Conservation (phyloP, 805 yeast genomes). For the Kodamaea kaohsiungensis region DNA sequence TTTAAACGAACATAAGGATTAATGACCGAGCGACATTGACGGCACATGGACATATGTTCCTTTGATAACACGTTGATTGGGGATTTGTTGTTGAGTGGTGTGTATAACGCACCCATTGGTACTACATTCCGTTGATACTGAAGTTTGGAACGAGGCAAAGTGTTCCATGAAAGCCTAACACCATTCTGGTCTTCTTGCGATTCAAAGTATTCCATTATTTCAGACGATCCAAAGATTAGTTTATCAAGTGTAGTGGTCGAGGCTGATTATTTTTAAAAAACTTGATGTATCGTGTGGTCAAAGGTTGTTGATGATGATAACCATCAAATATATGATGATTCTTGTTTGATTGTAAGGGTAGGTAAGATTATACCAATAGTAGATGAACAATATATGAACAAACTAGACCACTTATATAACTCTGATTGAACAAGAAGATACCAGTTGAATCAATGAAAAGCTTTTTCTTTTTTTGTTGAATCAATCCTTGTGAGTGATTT, state of each 20-base stretch:
- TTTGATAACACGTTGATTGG: constrained; percentile 38
- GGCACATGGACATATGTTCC: constrained; percentile 48
- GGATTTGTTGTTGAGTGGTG: constrained; percentile 54
- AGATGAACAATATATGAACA: neutral
- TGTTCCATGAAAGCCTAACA: constrained; percentile 73
- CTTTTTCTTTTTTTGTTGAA: neutral
- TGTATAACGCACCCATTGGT: constrained; percentile 58
- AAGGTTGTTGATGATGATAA: neutral
- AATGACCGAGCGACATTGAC: constrained; percentile 53
- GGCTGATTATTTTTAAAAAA: neutral
- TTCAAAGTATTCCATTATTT: constrained; percentile 44
- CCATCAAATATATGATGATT: neutral
- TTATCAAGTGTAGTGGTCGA: neutral
- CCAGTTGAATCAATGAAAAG: neutral
- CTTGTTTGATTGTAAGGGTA: neutral
- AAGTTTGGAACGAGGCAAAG: constrained; percentile 53
- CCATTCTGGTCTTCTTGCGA: constrained; percentile 71
- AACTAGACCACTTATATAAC: neutral
- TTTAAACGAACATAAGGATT: constrained; percentile 51
- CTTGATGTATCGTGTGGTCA: neutral
- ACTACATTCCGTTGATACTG: constrained; percentile 54
- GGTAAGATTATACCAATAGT: neutral
- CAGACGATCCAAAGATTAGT: neutral
- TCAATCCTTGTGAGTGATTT: neutral
- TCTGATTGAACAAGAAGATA: neutral